Evolutionary conservation across 495 filamentous ascomycete species (phyloP).

Genomic region (Penicillium desertorum): DNA sequence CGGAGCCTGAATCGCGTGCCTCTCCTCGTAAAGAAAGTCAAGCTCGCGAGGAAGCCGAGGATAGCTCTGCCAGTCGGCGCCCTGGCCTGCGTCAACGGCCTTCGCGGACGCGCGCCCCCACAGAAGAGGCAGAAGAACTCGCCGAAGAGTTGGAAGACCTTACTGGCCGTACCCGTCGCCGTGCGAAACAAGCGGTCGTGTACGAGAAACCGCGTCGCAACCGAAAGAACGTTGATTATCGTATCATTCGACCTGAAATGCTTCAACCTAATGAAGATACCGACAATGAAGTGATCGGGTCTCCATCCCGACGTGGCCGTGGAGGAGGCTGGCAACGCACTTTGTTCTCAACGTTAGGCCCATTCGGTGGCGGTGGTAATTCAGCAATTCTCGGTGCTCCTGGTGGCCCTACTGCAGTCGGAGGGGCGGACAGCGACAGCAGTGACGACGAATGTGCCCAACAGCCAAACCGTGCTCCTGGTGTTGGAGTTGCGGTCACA

Average conservation of each 20-base stretch:
- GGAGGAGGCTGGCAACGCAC: slow-evolving; percentile 67
- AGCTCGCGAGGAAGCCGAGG: slow-evolving; percentile 46
- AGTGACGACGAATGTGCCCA: slow-evolving; percentile 83
- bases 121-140: slow-evolving; percentile 69
- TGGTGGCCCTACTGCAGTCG: slow-evolving; percentile 67
- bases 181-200: slow-evolving; percentile 54
- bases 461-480: slow-evolving; percentile 55
- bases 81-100: slow-evolving; percentile 50
- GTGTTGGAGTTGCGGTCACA: slow-evolving; percentile 47
- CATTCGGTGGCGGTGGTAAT: slow-evolving; percentile 82
- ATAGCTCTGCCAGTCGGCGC: slow-evolving; percentile 50
- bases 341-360: slow-evolving; percentile 82
- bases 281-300: slow-evolving; percentile 57
- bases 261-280: slow-evolving; percentile 65
- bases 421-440: slow-evolving; percentile 87
- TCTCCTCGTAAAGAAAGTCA: slow-evolving; percentile 47
- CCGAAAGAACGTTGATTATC: slow-evolving; percentile 66
- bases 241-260: slow-evolving; percentile 73
- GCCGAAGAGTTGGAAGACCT: slow-evolving; percentile 74
- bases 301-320: slow-evolving; percentile 65
- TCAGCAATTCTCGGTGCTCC: slow-evolving; percentile 72
- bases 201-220: slow-evolving; percentile 58
- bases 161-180: slow-evolving; percentile 53
- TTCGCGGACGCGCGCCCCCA: slow-evolving; percentile 54
- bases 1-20: slow-evolving; percentile 47